These are phyloP conservation scores for Monascus ruber DNA, from an alignment of 2,329 filamentous ascomycete genomes.

Conservation along the genomic window DNA sequence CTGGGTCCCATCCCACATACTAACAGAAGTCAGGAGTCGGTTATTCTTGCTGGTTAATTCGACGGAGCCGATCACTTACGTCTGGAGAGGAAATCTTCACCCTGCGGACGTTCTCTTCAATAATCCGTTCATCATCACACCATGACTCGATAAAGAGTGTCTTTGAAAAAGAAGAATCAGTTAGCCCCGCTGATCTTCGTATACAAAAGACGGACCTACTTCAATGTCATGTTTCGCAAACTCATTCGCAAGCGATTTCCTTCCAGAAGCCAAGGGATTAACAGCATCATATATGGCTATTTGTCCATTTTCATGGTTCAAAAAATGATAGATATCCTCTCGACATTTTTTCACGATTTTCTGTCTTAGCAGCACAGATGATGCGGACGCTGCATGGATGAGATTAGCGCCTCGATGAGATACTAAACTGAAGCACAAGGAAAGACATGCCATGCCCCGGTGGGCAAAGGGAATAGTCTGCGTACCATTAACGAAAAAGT, in stretches of 20 bases:
- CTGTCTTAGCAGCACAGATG: conserved; percentile 85
- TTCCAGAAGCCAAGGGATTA: conserved; percentile 74
- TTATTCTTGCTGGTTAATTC: conserved; percentile 3
- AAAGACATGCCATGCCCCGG: background rate
- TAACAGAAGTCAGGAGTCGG: conserved; percentile 22
- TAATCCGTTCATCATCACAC: conserved; percentile 84
- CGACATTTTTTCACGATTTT: conserved; percentile 97
- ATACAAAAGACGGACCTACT: conserved; percentile 33
- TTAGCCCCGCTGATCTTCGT: background rate
- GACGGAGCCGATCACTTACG: conserved; percentile 40
- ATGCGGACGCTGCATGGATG: conserved; percentile 52
- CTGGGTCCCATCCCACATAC: conserved; percentile 84
- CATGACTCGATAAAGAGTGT: conserved; percentile 95
- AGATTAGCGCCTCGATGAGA: conserved; percentile 9
- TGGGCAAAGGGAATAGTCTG: background rate
- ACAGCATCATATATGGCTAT: conserved; percentile 98
- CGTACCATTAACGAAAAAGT: conserved; percentile 80
- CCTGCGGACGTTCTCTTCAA: conserved; percentile 90
- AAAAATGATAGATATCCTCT: conserved; percentile 91
- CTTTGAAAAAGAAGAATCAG: conserved; percentile 34
- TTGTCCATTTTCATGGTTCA: conserved; percentile 95
- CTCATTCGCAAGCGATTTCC: conserved; percentile 79
- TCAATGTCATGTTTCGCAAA: conserved; percentile 96
- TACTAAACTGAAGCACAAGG: background rate
- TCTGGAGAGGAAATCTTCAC: conserved; percentile 98